Percentiles rank a stretch among this genome's conserved stretches.
phyloP scores from a whole-genome alignment of 768 basidiomycete species.

The Chalciporus piperatus region DNA sequence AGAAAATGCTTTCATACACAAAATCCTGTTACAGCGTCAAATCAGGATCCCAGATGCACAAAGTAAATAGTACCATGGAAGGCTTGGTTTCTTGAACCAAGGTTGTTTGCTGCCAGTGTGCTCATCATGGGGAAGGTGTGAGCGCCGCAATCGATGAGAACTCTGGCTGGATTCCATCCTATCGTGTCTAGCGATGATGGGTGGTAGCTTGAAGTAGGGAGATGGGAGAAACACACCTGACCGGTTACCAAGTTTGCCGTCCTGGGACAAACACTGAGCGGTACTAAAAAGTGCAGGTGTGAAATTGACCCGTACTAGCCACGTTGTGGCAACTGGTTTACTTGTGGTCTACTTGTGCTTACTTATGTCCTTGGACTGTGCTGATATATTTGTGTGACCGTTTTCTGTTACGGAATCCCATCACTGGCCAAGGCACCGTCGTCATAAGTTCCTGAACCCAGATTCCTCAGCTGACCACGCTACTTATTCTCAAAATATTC shows the following conservation, averaged over 20 bases:
- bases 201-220: neutral
- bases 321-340: no score
- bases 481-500: no score
- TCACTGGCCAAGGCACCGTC: no score
- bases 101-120: neutral
- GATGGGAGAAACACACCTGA: no score
- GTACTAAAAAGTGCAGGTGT: neutral
- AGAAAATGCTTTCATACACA: conserved; percentile 1
- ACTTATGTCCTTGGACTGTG: no score
- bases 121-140: neutral
- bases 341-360: no score
- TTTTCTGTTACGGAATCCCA: no score
- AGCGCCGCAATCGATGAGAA: neutral
- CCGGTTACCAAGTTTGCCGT: neutral
- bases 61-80: neutral
- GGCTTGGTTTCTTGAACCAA: neutral
- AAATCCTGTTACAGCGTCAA: neutral
- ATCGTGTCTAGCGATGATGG: neutral
- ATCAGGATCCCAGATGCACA: no score
- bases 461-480: no score
- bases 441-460: no score
- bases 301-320: neutral
- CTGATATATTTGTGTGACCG: no score
- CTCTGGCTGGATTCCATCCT: neutral
- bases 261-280: neutral